These are phyloP conservation scores for Tetrastigma voinierianum DNA, from an alignment of 164 flowering plant genomes.

Conservation along the genomic window DNA sequence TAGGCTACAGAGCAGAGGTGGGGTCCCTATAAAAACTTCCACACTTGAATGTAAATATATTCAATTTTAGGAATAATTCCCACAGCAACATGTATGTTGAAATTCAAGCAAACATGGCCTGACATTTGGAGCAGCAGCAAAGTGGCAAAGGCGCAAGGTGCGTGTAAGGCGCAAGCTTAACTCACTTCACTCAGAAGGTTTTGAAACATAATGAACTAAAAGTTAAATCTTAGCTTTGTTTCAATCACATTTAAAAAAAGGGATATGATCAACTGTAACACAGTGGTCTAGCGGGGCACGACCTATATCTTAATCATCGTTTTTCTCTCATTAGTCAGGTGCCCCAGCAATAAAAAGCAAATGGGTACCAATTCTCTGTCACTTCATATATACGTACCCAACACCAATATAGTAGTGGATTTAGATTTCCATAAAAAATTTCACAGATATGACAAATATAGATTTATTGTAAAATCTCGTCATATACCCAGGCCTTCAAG, in stretches of 20 bases:
- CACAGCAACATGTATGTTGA: slow-evolving; percentile 49
- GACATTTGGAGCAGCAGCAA: too few species aligned
- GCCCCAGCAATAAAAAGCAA: slow-evolving; percentile 7
- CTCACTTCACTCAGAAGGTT: slow-evolving; percentile 12
- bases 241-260: slow-evolving; percentile 8
- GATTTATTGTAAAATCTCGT: too few species aligned
- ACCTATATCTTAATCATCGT: slow-evolving; percentile 21
- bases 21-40: slow-evolving; percentile 34
- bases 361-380: not conserved
- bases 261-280: slow-evolving; percentile 9
- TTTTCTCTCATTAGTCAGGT: slow-evolving; percentile 9
- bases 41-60: slow-evolving; percentile 46
- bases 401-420: too few species aligned
- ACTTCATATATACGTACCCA: too few species aligned
- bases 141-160: too few species aligned
- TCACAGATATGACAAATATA: too few species aligned
- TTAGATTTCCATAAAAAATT: too few species aligned
- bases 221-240: slow-evolving; percentile 33
- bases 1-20: slow-evolving; percentile 2
- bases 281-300: slow-evolving; percentile 20
- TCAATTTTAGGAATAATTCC: slow-evolving; percentile 44
- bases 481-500: too few species aligned
- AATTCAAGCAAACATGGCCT: slow-evolving; percentile 55
- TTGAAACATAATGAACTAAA: slow-evolving; percentile 21
- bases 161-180: too few species aligned